Conservation (phyloP, 495 filamentous ascomycete genomes). For the Friedmanniomyces simplex region DNA sequence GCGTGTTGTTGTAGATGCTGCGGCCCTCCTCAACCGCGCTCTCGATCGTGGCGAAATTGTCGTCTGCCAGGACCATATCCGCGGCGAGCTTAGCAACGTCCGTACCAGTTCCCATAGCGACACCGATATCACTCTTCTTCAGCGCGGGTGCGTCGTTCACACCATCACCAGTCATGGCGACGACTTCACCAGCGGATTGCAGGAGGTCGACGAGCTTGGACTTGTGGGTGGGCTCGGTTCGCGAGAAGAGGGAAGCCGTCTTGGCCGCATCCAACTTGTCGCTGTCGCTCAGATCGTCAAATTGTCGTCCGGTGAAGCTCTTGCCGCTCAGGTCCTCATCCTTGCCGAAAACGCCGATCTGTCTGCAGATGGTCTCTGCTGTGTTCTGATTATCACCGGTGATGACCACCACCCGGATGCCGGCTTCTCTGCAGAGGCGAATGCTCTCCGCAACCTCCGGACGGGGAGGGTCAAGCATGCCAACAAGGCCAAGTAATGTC, state of each 20-base stretch:
- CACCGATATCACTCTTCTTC: constrained; percentile 98
- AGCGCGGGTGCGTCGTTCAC: constrained; percentile 98
- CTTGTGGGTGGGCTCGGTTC: constrained; percentile 93
- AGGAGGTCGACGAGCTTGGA: constrained; percentile 92
- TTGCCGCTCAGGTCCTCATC: constrained; percentile 79
- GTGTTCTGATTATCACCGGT: constrained; percentile 97
- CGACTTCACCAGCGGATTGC: constrained; percentile 84
- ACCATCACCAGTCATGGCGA: constrained; percentile 99
- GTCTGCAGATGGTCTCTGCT: constrained; percentile 92
- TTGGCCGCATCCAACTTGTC: constrained; percentile 78
- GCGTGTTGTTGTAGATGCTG: constrained; percentile 99
- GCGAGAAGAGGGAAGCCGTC: constrained; percentile 86
- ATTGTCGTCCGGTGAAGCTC: constrained; percentile 91
- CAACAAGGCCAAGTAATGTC: constrained; percentile 86
- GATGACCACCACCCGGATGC: constrained; percentile 95
- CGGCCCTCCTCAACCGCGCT: constrained; percentile 93
- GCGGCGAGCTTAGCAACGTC: constrained; percentile 95
- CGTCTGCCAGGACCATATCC: constrained; percentile 97
- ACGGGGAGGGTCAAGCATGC: constrained; percentile 95
- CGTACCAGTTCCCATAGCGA: constrained; percentile 97
- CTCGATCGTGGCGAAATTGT: constrained; percentile 98
- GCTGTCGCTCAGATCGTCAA: constrained; percentile 68
- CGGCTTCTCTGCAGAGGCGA: constrained; percentile 77
- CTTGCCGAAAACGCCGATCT: constrained; percentile 84
- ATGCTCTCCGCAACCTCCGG: constrained; percentile 86